Percentiles rank a stretch among this genome's conserved stretches.
These are phyloP conservation scores for Gyromitra esculenta DNA, from an alignment of 2,329 filamentous ascomycete genomes.

Conservation along the genomic window DNA sequence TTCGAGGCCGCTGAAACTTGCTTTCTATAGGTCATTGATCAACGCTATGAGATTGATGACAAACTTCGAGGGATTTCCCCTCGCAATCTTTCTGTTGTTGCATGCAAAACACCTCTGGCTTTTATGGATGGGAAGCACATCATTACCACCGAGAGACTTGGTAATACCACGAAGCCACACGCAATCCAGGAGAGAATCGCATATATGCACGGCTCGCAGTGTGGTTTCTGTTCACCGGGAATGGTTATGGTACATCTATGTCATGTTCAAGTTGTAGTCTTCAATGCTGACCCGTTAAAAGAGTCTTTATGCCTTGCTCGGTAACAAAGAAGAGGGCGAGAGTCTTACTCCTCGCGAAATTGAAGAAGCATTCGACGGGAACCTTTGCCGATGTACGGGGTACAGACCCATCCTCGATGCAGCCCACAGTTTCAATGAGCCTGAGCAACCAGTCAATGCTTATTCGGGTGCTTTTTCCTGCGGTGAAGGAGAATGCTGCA, in stretches of 20 bases:
- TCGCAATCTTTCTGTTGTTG: slow-evolving; percentile 96
- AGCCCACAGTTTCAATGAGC: slow-evolving; percentile 81
- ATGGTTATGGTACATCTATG: slow-evolving; percentile 78
- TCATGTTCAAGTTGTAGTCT: neutral
- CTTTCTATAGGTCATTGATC: slow-evolving; percentile 74
- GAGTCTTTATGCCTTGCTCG: slow-evolving; percentile 90
- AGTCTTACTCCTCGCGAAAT: slow-evolving; percentile 81
- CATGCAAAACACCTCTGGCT: slow-evolving; percentile 89
- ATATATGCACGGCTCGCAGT: slow-evolving; percentile 90
- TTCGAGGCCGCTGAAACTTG: neutral
- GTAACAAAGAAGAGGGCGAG: slow-evolving; percentile 72
- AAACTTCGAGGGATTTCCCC: slow-evolving; percentile 65
- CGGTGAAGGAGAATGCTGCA: slow-evolving; percentile 72
- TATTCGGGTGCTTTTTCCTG: slow-evolving; percentile 62
- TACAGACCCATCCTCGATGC: slow-evolving; percentile 94
- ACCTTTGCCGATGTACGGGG: slow-evolving; percentile 93
- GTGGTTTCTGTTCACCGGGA: slow-evolving; percentile 93
- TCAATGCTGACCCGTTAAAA: slow-evolving; percentile 55
- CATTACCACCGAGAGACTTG: slow-evolving; percentile 96
- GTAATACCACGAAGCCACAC: slow-evolving; percentile 85
- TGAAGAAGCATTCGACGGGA: slow-evolving; percentile 97
- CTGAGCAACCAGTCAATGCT: slow-evolving; percentile 47
- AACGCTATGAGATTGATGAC: slow-evolving; percentile 90
- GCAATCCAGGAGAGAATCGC: slow-evolving; percentile 91
- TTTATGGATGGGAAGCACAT: slow-evolving; percentile 98